Evolutionary conservation across 2,329 filamentous ascomycete species (phyloP), one percentile per base, ranked within the genome.

Genomic region (Colletotrichum sp.): DNA sequence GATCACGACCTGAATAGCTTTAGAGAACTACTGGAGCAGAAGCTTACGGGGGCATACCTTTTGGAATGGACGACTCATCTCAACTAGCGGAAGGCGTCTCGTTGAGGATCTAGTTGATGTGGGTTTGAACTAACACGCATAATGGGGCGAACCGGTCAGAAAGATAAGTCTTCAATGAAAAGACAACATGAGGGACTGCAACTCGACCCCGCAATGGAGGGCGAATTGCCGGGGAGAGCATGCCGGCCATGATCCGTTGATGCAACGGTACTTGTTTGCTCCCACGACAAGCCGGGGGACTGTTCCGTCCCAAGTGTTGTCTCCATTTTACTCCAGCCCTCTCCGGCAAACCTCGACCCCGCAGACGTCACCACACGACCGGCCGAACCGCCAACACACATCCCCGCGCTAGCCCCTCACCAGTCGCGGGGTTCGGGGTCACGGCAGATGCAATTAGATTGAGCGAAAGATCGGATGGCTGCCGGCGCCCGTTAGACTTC

Each of bases 1-100:
- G 64, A 90, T 85, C 28, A 89, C 67, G 55, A 77, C 57, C 69
- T 77, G 6, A 13, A 22, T 12, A 59, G 8, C 18, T 70, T 57
- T 64, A 34, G 3, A 48, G 6, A 6, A 1, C 8, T 59, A n/a
- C 24, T 32, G n/a, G 3, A 18, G 12, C n/a, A 1, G 30, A 22
- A 60, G 13, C 3, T 16, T 1, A 13, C 2, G 55, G 16, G 12
- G 15, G 28, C 62, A 6, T 28, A 75, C 75, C 52, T 75, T 75
- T 15, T 48, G 59, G 5, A 76, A 76, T 5, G 71, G 62, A n/a
- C 62, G 62, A 15, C 63, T 52, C 75, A 75, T 75, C 64, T 68
- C 28, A 32, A 26, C 32, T 44, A n/a, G n/a, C 4, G 10, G 28
- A 24, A 39, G 30, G 8, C n/a, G 15, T 12, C 30, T 32, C 12